Evolutionary conservation across 75 land plant genomes (phyloP).

Genomic region (Ceratopteris richardii): DNA sequence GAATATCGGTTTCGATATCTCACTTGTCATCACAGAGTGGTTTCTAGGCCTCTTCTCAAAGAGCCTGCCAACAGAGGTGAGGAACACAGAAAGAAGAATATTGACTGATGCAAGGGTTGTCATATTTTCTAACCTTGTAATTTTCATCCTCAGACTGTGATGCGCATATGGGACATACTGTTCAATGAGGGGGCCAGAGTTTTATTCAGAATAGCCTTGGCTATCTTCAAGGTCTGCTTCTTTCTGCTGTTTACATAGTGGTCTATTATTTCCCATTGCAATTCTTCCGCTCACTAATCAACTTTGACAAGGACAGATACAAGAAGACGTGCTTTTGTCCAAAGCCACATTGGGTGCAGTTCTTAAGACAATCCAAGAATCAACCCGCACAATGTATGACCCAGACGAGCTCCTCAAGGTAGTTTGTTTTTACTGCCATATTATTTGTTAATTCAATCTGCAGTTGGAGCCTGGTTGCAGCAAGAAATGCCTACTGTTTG

Average conservation of each 20-base stretch:
- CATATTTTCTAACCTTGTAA: neutral
- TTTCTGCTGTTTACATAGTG: neutral
- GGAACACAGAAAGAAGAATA: too few relatives aligned
- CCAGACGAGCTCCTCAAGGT: slow-evolving; percentile 43
- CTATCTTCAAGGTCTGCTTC: slow-evolving; percentile 36
- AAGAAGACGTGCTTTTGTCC: slow-evolving; percentile 29
- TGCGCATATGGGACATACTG: slow-evolving; percentile 49
- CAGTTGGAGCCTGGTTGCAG: neutral
- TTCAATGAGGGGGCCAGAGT: slow-evolving; percentile 45
- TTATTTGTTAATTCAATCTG: neutral
- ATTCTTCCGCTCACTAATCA: neutral
- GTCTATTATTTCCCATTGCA: neutral
- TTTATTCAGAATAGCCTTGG: slow-evolving; percentile 38
- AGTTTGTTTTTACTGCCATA: neutral
- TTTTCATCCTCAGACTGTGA: slow-evolving; percentile 33
- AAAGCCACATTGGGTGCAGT: slow-evolving; percentile 32
- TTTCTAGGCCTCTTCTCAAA: slow-evolving; percentile 44
- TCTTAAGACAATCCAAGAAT: slow-evolving; percentile 23
- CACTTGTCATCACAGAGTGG: slow-evolving; percentile 47
- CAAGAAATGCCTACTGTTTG: neutral
- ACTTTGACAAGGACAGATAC: slow-evolving; percentile 21
- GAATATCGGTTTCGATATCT: slow-evolving; percentile 36
- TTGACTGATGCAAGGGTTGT: too few relatives aligned
- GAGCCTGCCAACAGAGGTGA: slow-evolving; percentile 45
- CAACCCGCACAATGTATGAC: slow-evolving; percentile 29